Conservation (phyloP, 2,329 filamentous ascomycete species). For the Pseudogymnoascus sp. region DNA sequence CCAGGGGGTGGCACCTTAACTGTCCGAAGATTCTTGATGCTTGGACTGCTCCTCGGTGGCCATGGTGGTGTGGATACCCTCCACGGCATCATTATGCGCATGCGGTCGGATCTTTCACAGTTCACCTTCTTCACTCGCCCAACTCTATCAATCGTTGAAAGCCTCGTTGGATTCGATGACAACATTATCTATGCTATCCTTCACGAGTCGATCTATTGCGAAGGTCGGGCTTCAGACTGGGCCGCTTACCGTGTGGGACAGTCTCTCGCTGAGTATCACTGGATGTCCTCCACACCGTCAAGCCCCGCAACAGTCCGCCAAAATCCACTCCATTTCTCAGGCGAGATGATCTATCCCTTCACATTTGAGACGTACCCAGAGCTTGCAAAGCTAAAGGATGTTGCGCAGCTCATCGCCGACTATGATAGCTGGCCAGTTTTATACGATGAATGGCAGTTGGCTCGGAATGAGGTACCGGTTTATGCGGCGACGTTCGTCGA, state of each 20-base stretch:
- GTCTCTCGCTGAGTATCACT: slow-evolving; percentile 39
- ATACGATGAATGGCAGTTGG: slow-evolving; percentile 67
- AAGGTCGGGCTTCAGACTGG: slow-evolving; percentile 62
- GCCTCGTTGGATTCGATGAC: slow-evolving; percentile 60
- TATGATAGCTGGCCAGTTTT: slow-evolving; percentile 64
- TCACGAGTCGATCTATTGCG: slow-evolving; percentile 83
- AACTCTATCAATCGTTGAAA: slow-evolving; percentile 61
- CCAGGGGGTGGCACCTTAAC: slow-evolving; percentile 69
- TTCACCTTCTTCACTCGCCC: slow-evolving; percentile 69
- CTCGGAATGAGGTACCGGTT: slow-evolving; percentile 71
- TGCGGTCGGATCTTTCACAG: slow-evolving; percentile 63
- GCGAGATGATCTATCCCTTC: slow-evolving; percentile 86
- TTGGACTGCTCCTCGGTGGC: slow-evolving; percentile 71
- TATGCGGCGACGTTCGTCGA: slow-evolving; percentile 79
- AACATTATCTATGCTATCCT: slow-evolving; percentile 77
- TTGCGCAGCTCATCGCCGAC: slow-evolving; percentile 62
- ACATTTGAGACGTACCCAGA: slow-evolving; percentile 78
- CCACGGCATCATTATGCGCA: slow-evolving; percentile 65
- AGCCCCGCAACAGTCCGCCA: slow-evolving; percentile 31
- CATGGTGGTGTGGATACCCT: slow-evolving; percentile 69
- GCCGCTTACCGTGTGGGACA: slow-evolving; percentile 59
- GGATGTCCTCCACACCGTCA: slow-evolving; percentile 32
- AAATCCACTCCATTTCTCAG: slow-evolving; percentile 67
- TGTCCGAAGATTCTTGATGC: slow-evolving; percentile 62
- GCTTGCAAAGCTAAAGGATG: slow-evolving; percentile 58